These are phyloP conservation scores for Kodamaea alishanica DNA, from an alignment of 1,139 yeast genomes.

Conservation along the genomic window DNA sequence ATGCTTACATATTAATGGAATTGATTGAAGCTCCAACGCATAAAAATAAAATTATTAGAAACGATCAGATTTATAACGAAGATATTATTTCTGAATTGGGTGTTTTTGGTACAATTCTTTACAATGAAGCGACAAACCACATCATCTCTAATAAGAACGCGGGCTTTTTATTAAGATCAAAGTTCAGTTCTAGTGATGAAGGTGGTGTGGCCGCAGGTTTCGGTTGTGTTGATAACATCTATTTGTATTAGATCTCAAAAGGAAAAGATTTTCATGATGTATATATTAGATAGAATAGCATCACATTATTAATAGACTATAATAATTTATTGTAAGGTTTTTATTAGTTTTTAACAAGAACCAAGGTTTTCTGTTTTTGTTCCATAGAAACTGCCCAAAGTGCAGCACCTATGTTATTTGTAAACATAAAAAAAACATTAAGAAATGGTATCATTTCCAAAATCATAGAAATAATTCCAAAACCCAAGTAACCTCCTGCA, in stretches of 20 bases:
- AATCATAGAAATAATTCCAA: slow-evolving; percentile 57
- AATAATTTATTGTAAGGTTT: slow-evolving; percentile 9
- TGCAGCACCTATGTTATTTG: slow-evolving; percentile 70
- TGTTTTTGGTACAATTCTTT: slow-evolving; percentile 76
- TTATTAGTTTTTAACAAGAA: slow-evolving; percentile 10
- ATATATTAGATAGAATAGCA: not conserved
- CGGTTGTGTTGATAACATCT: slow-evolving; percentile 86
- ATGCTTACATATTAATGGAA: slow-evolving; percentile 91
- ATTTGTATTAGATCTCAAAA: slow-evolving; percentile 31
- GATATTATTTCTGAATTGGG: slow-evolving; percentile 87
- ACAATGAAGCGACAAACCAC: slow-evolving; percentile 59
- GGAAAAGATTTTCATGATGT: slow-evolving; percentile 5
- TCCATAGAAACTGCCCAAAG: slow-evolving; percentile 56
- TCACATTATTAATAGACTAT: not conserved
- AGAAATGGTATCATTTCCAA: slow-evolving; percentile 61
- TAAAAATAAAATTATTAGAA: slow-evolving; percentile 67
- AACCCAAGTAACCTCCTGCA: slow-evolving; percentile 39
- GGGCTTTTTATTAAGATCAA: slow-evolving; percentile 87
- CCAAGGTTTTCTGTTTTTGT: slow-evolving; percentile 10
- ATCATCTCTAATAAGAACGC: slow-evolving; percentile 61
- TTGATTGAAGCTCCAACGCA: slow-evolving; percentile 72
- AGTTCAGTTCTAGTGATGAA: slow-evolving; percentile 81
- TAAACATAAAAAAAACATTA: slow-evolving; percentile 59
- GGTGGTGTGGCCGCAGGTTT: slow-evolving; percentile 99
- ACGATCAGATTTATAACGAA: slow-evolving; percentile 58